Evolutionary conservation across 108 stramenopile species (phyloP).

Genomic region (Fragilaria crotonensis): DNA sequence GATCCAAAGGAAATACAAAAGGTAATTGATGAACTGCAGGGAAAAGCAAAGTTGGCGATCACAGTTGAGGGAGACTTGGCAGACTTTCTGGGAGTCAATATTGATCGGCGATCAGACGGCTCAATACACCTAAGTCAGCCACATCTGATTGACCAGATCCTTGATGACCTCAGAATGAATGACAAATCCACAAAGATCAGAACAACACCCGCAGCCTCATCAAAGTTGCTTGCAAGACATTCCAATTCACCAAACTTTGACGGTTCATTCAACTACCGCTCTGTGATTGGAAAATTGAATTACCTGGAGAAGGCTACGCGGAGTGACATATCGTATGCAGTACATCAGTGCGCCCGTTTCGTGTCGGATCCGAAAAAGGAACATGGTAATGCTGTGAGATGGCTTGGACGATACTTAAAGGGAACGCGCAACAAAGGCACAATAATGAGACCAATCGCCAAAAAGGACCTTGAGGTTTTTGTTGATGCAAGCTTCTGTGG

Average conservation of each 20-base stretch:
- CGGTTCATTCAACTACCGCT: too few species aligned
- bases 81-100: conserved; percentile 10
- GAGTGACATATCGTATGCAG: too few species aligned
- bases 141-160: conserved; percentile 20
- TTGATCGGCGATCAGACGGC: conserved; percentile 1
- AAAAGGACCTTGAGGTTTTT: not conserved
- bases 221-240: conserved; percentile 5
- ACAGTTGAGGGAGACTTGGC: conserved; percentile 6
- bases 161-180: conserved; percentile 8
- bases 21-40: conserved; percentile 5
- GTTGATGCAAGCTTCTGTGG: too few species aligned
- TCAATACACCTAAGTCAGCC: conserved; percentile 18
- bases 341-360: too few species aligned
- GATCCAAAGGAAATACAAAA: conserved; percentile 16
- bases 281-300: too few species aligned
- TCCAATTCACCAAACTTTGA: too few species aligned
- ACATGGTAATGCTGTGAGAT: too few species aligned
- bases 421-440: too few species aligned
- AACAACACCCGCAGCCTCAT: too few species aligned
- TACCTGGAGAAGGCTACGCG: too few species aligned
- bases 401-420: too few species aligned
- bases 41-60: not conserved
- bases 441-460: not conserved
- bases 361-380: too few species aligned
- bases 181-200: conserved; percentile 1